Conservation (phyloP, 1,284 basidiomycete genomes). For the Moesziomyces parantarcticus region DNA sequence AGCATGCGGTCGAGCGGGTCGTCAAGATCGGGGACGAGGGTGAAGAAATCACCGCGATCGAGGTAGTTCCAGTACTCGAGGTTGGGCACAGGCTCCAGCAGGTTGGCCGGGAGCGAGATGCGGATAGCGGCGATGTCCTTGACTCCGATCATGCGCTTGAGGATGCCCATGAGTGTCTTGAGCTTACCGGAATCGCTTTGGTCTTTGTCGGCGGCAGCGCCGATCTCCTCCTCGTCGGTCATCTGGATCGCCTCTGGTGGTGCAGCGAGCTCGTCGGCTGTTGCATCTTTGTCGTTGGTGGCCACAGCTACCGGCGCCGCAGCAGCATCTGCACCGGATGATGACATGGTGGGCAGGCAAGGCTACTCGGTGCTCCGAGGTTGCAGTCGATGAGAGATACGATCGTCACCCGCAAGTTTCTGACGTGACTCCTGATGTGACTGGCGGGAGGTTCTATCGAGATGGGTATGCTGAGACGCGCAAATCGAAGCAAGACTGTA, state of each 20-base stretch:
- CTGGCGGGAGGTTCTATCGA: background rate
- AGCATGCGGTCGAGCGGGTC: slow-evolving; percentile 93
- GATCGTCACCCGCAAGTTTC: background rate
- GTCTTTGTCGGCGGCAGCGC: slow-evolving; percentile 57
- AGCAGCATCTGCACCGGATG: slow-evolving; percentile 18
- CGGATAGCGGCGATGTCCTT: slow-evolving; percentile 66
- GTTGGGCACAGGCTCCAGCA: slow-evolving; percentile 64
- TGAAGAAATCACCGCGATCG: slow-evolving; percentile 89
- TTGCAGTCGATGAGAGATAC: background rate
- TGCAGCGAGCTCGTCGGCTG: slow-evolving; percentile 51
- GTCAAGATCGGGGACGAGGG: slow-evolving; percentile 84
- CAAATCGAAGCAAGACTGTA: too few relatives aligned
- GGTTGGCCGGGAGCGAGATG: slow-evolving; percentile 64
- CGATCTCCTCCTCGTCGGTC: slow-evolving; percentile 60
- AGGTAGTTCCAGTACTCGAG: slow-evolving; percentile 77
- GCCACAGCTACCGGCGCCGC: slow-evolving; percentile 13
- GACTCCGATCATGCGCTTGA: slow-evolving; percentile 65
- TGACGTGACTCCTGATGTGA: background rate
- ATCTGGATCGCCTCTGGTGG: slow-evolving; percentile 58
- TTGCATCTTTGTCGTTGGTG: slow-evolving; percentile 43
- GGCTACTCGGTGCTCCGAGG: background rate
- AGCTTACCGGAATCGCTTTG: slow-evolving; percentile 62
- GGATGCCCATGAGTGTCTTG: slow-evolving; percentile 61
- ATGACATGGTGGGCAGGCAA: slow-evolving; percentile 13
- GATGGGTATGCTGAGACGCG: background rate